phyloP scores from a whole-genome alignment of 805 yeast species.

The Cyberlindnera misumaiensis region DNA sequence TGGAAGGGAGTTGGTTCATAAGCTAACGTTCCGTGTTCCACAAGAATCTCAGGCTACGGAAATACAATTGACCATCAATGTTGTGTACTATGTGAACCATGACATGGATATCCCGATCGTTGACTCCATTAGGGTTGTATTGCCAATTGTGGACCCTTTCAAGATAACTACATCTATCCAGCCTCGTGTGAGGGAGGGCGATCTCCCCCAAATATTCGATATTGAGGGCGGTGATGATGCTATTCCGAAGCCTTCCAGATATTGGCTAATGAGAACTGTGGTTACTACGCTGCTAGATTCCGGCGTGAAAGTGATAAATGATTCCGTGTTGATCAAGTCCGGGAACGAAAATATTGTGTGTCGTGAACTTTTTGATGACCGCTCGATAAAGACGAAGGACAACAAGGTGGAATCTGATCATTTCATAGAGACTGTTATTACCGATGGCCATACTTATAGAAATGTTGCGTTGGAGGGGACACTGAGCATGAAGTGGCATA shows the following conservation, averaged over 20 bases:
- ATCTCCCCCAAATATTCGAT: constrained; percentile 25
- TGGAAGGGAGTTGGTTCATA: constrained; percentile 1
- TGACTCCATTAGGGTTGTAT: constrained; percentile 15
- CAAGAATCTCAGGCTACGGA: background rate
- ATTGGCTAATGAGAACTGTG: constrained; percentile 29
- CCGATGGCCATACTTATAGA: constrained; percentile 33
- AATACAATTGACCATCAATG: constrained; percentile 13
- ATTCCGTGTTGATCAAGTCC: constrained; percentile 20
- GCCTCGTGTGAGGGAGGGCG: constrained; percentile 25
- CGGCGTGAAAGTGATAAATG: constrained; percentile 2
- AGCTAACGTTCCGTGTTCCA: constrained; percentile 9
- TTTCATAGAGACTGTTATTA: constrained; percentile 28
- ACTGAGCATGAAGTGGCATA: constrained; percentile 28
- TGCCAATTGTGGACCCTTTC: constrained; percentile 28
- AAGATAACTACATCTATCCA: constrained; percentile 23
- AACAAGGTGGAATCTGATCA: constrained; percentile 13
- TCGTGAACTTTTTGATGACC: constrained; percentile 14
- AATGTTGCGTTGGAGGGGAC: constrained; percentile 27
- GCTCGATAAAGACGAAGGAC: constrained; percentile 3
- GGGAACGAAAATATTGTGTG: constrained; percentile 31
- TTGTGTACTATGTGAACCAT: constrained; percentile 23
- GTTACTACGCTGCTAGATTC: constrained; percentile 29
- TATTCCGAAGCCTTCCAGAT: constrained; percentile 27
- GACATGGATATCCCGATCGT: constrained; percentile 26
- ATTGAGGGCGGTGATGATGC: constrained; percentile 12